Percentiles rank a stretch among this genome's conserved stretches.
Evolutionary conservation across 805 yeast species (phyloP).

Genomic region (Millerozyma acaciae): DNA sequence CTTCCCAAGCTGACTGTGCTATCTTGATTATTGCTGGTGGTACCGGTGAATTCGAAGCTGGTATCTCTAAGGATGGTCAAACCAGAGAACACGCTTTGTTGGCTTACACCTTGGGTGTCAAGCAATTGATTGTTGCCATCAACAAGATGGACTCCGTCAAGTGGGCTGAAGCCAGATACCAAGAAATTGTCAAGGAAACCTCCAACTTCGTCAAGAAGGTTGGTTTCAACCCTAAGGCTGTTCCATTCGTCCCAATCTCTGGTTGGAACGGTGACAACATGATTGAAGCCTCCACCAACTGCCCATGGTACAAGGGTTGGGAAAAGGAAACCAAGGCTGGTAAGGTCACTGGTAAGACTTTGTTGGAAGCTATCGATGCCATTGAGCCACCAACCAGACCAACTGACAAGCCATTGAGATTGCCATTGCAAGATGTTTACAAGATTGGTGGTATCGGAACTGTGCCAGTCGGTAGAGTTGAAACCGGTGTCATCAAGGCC

Average conservation of each 20-base stretch:
- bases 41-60: conserved; percentile 93
- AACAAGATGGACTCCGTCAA: conserved; percentile 53
- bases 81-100: conserved; percentile 80
- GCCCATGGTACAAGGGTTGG: conserved; percentile 90
- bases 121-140: conserved; percentile 82
- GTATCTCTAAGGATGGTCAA: conserved; percentile 92
- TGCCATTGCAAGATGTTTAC: conserved; percentile 89
- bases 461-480: conserved; percentile 92
- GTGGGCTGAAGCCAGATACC: conserved; percentile 75
- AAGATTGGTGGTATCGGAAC: conserved; percentile 91
- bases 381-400: conserved; percentile 79
- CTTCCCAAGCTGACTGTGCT: conserved; percentile 92
- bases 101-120: conserved; percentile 87
- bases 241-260: conserved; percentile 85
- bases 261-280: conserved; percentile 86
- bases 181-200: conserved; percentile 73
- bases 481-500: conserved; percentile 87
- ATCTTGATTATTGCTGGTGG: conserved; percentile 88
- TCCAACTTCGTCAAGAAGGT: conserved; percentile 79
- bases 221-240: conserved; percentile 79
- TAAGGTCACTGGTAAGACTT: conserved; percentile 69
- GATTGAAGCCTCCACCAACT: conserved; percentile 78
- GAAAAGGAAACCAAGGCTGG: conserved; percentile 71
- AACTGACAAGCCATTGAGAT: conserved; percentile 81
- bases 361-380: conserved; percentile 81